Conservation (phyloP, 2,329 filamentous ascomycete species). For the Cercospora sp. region DNA sequence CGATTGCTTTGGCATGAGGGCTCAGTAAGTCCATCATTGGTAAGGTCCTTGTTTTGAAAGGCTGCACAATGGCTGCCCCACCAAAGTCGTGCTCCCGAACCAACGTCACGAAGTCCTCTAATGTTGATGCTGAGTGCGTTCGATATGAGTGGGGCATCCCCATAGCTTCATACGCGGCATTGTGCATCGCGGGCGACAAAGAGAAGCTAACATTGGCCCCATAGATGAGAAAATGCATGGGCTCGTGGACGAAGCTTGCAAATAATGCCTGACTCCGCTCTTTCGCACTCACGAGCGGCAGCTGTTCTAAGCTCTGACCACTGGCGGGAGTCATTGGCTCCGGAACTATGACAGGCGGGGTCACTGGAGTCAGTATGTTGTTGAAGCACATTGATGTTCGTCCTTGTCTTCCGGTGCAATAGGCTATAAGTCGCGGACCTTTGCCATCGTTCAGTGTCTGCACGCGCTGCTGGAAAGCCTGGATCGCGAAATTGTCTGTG, state of each 20-base stretch:
- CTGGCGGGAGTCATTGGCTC: slow-evolving; percentile 4
- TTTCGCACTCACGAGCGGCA: slow-evolving; percentile 58
- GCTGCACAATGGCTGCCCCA: slow-evolving; percentile 69
- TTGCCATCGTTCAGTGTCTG: slow-evolving; percentile 25
- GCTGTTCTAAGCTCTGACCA: neutral
- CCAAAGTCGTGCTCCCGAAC: slow-evolving; percentile 63
- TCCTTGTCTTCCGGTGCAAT: slow-evolving; percentile 63
- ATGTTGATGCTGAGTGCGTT: slow-evolving; percentile 62
- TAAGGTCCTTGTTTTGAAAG: slow-evolving; percentile 73
- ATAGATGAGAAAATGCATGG: slow-evolving; percentile 71
- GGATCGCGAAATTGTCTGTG: slow-evolving; percentile 64
- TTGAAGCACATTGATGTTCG: slow-evolving; percentile 68
- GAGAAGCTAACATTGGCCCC: slow-evolving; percentile 72
- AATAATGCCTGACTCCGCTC: slow-evolving; percentile 67
- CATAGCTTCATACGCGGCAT: slow-evolving; percentile 63
- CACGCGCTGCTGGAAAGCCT: slow-evolving; percentile 56
- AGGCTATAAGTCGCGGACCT: slow-evolving; percentile 34
- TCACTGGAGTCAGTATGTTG: slow-evolving; percentile 61
- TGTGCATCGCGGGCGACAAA: slow-evolving; percentile 76
- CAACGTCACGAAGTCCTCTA: slow-evolving; percentile 64
- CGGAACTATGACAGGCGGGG: slow-evolving; percentile 9
- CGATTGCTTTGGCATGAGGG: slow-evolving; percentile 71
- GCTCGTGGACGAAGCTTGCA: slow-evolving; percentile 65
- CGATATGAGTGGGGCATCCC: slow-evolving; percentile 69
- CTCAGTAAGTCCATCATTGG: slow-evolving; percentile 66